Base-by-base conservation (phyloP, 2,329 filamentous ascomycete species). In the Rutstroemia sp. region DNA sequence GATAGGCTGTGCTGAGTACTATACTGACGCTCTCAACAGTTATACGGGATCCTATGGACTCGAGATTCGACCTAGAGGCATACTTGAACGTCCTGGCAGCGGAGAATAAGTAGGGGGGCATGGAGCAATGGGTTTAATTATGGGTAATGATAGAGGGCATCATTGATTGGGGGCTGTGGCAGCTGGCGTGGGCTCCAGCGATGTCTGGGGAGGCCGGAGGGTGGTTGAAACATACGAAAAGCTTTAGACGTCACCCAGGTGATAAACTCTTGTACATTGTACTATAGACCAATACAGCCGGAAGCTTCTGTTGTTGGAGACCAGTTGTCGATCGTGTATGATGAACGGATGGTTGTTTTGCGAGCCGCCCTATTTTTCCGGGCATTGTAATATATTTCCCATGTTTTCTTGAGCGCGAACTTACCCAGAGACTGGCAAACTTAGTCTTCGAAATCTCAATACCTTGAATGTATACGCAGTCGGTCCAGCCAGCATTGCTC, bases 51-150 rank as follows among this genome's bases (percentile, higher is more conserved):
- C 87, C 87, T 59, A 83, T 86, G 70, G 84, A 94, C 77, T 84
- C 91, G 70, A 89, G 91, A 70, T 97, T 97, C 77, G 92, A 99
- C 72, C 80, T 97, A 66, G 92, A 97, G 79, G 85, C 88, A 66
- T 89, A 83, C 73, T 75, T 96, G 73, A 81, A 83, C 68, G 78
- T 82, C 67, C 75, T 90, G 66, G 73, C 73, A 53, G 74, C 72
- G 51, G 76, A 78, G 64, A 69, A 65, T 52, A 61, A 65, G 51
- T 67, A 68, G 58, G 57, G 51, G 25, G 27, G 42, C n/a, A 51
- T 27, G 21, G 44, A 55, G 58, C 36, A 51, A 60, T 42, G 60
- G 57, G 56, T 58, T 58, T 67, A 65, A 64, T 63, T 62, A 63
- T 61, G 62, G 57, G 56, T 46, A 56, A 61, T 51, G 60, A 61